A percentile compares a stretch with the other conserved stretches of the same genome.
phyloP scores from a whole-genome alignment of 495 filamentous ascomycete species.

The Penicillium canariense region DNA sequence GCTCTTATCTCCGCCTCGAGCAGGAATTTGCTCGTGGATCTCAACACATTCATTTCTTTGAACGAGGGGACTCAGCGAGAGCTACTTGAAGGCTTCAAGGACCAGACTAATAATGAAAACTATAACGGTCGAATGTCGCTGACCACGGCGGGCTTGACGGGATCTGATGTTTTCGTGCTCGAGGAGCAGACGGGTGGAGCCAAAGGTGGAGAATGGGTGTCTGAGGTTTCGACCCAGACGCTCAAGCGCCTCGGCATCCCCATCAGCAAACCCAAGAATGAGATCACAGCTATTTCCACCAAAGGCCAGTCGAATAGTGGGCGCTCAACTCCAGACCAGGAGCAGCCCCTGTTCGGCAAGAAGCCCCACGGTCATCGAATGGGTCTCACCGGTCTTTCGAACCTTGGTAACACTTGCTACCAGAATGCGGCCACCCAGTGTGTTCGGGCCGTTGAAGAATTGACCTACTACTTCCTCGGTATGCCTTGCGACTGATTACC shows the following conservation, averaged over 20 bases:
- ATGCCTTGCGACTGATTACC: slow-evolving; percentile 10
- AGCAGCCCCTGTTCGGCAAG: slow-evolving; percentile 61
- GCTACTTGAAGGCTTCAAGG: slow-evolving; percentile 58
- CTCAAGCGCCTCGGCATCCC: slow-evolving; percentile 42
- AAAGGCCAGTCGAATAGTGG: slow-evolving; percentile 49
- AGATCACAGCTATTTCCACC: slow-evolving; percentile 28
- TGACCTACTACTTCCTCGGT: slow-evolving; percentile 85
- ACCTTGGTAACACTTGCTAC: slow-evolving; percentile 96
- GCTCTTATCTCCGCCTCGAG: slow-evolving; percentile 51
- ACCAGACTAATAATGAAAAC: slow-evolving; percentile 70
- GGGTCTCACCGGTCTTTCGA: slow-evolving; percentile 67
- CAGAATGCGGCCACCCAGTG: slow-evolving; percentile 98
- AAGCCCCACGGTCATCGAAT: slow-evolving; percentile 58
- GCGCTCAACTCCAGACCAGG: slow-evolving; percentile 61
- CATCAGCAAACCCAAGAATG: slow-evolving; percentile 37
- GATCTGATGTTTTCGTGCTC: slow-evolving; percentile 68
- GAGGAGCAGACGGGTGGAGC: slow-evolving; percentile 66
- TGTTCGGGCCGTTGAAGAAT: slow-evolving; percentile 83
- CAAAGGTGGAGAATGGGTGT: slow-evolving; percentile 61
- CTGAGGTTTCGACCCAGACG: slow-evolving; percentile 48
- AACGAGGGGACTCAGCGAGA: slow-evolving; percentile 68
- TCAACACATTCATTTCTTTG: slow-evolving; percentile 66
- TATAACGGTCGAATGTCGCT: slow-evolving; percentile 73
- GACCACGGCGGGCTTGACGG: slow-evolving; percentile 59
- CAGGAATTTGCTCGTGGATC: slow-evolving; percentile 68